Percentiles rank a stretch among this genome's conserved stretches.
These are phyloP conservation scores for Carex arenaria DNA, from an alignment of 202 grass and related monocot genomes.

Conservation along the genomic window DNA sequence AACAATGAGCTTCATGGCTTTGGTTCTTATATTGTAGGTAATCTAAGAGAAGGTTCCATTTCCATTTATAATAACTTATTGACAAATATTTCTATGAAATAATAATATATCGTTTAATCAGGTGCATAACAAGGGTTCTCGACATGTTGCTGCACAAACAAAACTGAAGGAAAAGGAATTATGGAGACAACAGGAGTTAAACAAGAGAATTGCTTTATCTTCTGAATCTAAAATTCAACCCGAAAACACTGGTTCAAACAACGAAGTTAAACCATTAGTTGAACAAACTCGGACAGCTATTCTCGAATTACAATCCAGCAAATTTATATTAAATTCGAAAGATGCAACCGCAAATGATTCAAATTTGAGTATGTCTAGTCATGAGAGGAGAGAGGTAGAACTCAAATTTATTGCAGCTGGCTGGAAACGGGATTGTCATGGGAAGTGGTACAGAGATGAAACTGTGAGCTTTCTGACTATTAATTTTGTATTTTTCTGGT, in stretches of 20 bases:
- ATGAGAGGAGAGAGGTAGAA: conserved; percentile 43
- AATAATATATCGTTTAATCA: conserved; percentile 37
- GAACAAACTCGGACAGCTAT: conserved; percentile 43
- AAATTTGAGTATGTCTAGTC: not conserved
- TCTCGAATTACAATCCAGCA: conserved; percentile 52
- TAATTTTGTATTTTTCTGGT: not conserved
- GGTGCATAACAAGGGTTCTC: conserved; percentile 78
- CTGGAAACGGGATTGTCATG: conserved; percentile 64
- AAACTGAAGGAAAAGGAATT: conserved; percentile 48
- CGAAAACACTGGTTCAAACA: conserved; percentile 11
- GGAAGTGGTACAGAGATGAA: conserved; percentile 85
- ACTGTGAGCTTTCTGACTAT: conserved; percentile 44
- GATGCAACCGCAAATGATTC: not conserved
- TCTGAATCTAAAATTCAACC: conserved; percentile 31
- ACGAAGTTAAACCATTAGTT: conserved; percentile 51
- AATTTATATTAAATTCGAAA: conserved; percentile 28
- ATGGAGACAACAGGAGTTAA: conserved; percentile 47
- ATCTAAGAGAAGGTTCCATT: not conserved
- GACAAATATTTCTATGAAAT: not conserved
- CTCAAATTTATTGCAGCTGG: conserved; percentile 57
- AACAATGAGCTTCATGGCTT: not conserved
- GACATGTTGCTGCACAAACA: conserved; percentile 49
- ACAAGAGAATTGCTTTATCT: conserved; percentile 58
- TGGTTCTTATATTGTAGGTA: not conserved
- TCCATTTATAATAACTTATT: conserved; percentile 7